phyloP scores from a whole-genome alignment of 148 eudicot genomes.

The Vaccinium vitisidaea region DNA sequence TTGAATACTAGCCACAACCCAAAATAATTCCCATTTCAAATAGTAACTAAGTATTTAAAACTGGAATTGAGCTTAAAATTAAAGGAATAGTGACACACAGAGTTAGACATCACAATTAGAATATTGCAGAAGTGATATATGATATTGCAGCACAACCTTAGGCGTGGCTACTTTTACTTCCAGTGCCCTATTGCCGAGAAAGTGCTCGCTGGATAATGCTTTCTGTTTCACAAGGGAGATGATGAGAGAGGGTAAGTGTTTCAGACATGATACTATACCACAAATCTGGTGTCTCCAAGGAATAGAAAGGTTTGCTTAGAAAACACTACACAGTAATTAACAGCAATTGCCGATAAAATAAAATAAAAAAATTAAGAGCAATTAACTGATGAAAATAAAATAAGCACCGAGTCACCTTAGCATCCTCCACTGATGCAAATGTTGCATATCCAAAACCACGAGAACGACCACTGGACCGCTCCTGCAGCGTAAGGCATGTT shows the following conservation, averaged over 20 bases:
- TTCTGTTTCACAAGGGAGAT: conserved; percentile 34
- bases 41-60: not conserved
- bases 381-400: not conserved
- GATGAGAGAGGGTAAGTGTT: not conserved
- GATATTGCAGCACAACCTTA: conserved; percentile 36
- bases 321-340: not conserved
- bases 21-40: not conserved
- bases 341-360: not conserved
- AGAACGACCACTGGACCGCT: conserved; percentile 79
- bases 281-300: not conserved
- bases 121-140: not conserved
- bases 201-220: conserved; percentile 70
- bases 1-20: not conserved
- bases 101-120: not conserved
- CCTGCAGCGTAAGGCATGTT: conserved; percentile 33
- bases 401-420: conserved; percentile 50
- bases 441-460: conserved; percentile 99
- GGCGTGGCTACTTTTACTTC: conserved; percentile 93
- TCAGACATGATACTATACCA: not conserved
- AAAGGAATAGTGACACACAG: too few relatives aligned
- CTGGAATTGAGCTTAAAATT: not conserved
- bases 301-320: not conserved
- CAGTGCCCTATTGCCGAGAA: conserved; percentile 69
- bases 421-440: conserved; percentile 73
- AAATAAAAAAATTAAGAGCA: too few relatives aligned